These are phyloP conservation scores for Melastoma malabathricum DNA, from an alignment of 345 rosid genomes.

Conservation along the genomic window DNA sequence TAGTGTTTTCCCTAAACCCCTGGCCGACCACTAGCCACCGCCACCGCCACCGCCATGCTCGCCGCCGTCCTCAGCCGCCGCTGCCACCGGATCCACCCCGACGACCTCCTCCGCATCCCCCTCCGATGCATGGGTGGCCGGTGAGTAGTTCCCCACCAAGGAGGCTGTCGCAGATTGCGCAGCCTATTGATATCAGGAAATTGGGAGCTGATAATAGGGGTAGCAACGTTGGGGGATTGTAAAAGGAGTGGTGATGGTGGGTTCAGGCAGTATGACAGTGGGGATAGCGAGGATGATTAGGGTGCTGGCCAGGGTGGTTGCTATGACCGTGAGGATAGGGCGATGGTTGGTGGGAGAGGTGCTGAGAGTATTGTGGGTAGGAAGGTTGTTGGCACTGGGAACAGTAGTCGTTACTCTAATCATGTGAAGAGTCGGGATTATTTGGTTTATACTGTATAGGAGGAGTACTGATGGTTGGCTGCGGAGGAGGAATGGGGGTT, in stretches of 20 bases:
- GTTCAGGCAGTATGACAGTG: constrained; percentile 17
- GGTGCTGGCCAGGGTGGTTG: too few species aligned
- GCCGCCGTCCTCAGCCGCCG: constrained; percentile 10
- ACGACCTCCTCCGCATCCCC: constrained; percentile 18
- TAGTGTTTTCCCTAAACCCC: constrained; percentile 5
- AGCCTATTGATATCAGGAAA: constrained; percentile 41
- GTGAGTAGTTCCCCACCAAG: constrained; percentile 22
- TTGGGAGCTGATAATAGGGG: constrained; percentile 15
- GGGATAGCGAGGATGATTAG: constrained; percentile 9
- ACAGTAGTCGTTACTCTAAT: constrained; percentile 1
- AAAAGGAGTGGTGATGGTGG: constrained; percentile 9
- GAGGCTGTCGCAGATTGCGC: constrained; percentile 8
- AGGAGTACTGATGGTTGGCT: too few species aligned
- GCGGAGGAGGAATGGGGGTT: too few species aligned
- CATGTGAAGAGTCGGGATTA: too few species aligned
- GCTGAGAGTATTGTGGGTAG: background rate
- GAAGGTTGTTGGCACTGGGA: constrained; percentile 5
- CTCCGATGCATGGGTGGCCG: constrained; percentile 69
- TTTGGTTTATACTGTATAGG: too few species aligned
- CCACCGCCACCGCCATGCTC: constrained; percentile 5
- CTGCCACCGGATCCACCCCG: constrained; percentile 8
- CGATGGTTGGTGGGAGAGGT: constrained; percentile 1
- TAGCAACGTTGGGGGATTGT: constrained; percentile 7
- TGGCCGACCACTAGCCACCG: too few species aligned
- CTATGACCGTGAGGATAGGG: background rate